phyloP scores from a whole-genome alignment of 441 rosid species.

The Brassica hybrid region DNA sequence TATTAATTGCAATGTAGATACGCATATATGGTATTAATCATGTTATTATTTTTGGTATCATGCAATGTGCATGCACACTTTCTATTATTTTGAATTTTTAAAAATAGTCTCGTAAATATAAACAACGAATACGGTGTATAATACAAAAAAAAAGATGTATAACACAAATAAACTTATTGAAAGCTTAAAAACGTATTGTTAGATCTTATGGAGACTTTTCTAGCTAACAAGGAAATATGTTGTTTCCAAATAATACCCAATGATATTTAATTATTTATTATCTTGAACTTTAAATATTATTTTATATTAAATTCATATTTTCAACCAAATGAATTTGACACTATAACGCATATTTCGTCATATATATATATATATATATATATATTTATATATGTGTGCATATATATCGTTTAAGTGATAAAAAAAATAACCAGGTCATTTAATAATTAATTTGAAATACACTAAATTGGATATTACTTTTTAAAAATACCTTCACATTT shows the following conservation, averaged over 20 bases:
- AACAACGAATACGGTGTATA: neutral
- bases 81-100: neutral
- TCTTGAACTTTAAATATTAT: neutral
- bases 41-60: neutral
- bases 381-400: no score
- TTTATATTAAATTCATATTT: neutral
- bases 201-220: no score
- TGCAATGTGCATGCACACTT: neutral
- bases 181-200: neutral
- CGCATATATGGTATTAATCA: neutral
- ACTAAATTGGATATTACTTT: no score
- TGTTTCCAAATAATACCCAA: no score
- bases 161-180: neutral
- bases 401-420: no score
- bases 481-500: no score
- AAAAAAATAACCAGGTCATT: no score
- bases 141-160: neutral
- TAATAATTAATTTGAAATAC: no score
- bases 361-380: neutral
- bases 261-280: no score
- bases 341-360: neutral
- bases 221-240: no score
- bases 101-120: no score
- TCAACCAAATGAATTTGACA: neutral
- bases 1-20: neutral